A percentile compares a stretch with the other conserved stretches of the same genome.
Evolutionary conservation across 2,329 filamentous ascomycete species (phyloP).

Genomic region (Colletotrichum tamarilloi): DNA sequence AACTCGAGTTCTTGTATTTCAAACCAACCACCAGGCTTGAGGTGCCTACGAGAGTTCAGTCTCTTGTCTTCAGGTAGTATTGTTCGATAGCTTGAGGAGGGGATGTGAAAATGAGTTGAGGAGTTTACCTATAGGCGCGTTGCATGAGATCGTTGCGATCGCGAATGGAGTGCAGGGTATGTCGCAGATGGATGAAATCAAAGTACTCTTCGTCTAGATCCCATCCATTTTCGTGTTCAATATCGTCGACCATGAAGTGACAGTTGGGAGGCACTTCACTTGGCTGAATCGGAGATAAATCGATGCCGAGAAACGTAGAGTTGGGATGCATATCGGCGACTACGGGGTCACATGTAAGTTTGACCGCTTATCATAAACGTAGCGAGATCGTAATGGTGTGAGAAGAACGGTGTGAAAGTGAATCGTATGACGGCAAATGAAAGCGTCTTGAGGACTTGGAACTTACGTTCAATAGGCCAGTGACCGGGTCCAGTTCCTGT

Average conservation of each 20-base stretch:
- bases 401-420: background rate
- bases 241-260: conserved; percentile 63
- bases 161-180: conserved; percentile 57
- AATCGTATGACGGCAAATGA: background rate
- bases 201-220: conserved; percentile 56
- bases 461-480: conserved; percentile 63
- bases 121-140: conserved; percentile 53
- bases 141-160: conserved; percentile 54
- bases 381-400: background rate
- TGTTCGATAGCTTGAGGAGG: background rate
- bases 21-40: conserved; percentile 63
- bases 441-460: background rate
- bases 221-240: conserved; percentile 63
- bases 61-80: background rate
- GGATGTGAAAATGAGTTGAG: background rate
- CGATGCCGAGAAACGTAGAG: conserved; percentile 58
- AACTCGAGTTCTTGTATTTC: conserved; percentile 61
- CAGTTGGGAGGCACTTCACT: conserved; percentile 62
- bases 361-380: background rate
- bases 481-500: conserved; percentile 62
- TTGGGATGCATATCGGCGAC: conserved; percentile 60
- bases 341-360: conserved; percentile 40
- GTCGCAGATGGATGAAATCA: conserved; percentile 62
- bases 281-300: conserved; percentile 64
- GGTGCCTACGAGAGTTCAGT: conserved; percentile 48